Conservation (phyloP, 1,284 basidiomycete species). For the Ustilago nuda region DNA sequence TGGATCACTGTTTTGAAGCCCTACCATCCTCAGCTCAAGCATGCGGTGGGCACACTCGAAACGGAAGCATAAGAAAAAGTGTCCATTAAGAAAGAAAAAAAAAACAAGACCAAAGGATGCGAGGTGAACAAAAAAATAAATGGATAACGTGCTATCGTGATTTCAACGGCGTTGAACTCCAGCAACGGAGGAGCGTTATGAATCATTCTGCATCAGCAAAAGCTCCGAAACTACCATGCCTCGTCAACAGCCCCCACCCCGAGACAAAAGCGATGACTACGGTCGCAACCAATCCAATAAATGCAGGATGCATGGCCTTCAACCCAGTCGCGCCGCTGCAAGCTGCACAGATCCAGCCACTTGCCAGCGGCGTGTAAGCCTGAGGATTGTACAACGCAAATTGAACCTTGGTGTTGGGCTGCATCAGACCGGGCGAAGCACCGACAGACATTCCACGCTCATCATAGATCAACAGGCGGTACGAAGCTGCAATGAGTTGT, state of each 20-base stretch:
- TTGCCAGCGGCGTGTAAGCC: constrained; percentile 63
- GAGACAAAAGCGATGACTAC: constrained; percentile 44
- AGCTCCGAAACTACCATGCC: constrained; percentile 22
- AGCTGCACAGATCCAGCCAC: constrained; percentile 58
- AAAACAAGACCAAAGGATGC: constrained; percentile 3
- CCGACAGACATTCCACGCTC: constrained; percentile 56
- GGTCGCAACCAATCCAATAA: constrained; percentile 45
- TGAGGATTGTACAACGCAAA: constrained; percentile 68
- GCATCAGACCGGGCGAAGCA: constrained; percentile 53
- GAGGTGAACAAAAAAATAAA: not conserved
- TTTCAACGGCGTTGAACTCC: not conserved
- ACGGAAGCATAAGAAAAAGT: constrained; percentile 14
- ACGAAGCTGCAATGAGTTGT: constrained; percentile 63
- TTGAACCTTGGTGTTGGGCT: constrained; percentile 62
- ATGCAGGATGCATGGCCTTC: constrained; percentile 43
- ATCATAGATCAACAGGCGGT: constrained; percentile 64
- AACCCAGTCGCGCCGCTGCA: constrained; percentile 51
- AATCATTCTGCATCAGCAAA: constrained; percentile 26
- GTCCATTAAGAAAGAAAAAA: constrained; percentile 34
- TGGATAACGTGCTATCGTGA: not conserved
- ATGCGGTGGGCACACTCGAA: not conserved
- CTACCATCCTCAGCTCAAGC: not conserved
- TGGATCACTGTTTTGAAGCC: not conserved
- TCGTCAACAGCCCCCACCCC: constrained; percentile 38
- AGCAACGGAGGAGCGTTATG: not conserved